phyloP scores from a whole-genome alignment of 2,329 filamentous ascomycete species.

The Penicillium sp. region DNA sequence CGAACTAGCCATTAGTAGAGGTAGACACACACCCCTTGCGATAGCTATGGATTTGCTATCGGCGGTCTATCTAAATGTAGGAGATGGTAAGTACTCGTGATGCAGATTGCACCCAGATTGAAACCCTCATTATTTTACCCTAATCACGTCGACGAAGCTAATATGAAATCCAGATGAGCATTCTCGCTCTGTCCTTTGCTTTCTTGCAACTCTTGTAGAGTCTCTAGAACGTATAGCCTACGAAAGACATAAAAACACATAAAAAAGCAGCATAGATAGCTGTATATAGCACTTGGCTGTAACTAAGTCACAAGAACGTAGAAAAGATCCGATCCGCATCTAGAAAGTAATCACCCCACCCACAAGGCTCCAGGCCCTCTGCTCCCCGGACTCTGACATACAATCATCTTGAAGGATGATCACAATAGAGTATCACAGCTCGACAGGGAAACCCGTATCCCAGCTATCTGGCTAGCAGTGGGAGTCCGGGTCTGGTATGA shows the following conservation, averaged over 20 bases:
- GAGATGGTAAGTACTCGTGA: no score
- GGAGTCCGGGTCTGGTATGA: conserved; percentile 24
- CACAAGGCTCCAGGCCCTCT: conserved; percentile 14
- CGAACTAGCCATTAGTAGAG: no score
- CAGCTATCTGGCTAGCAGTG: conserved; percentile 22
- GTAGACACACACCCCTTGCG: no score
- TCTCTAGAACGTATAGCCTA: no score
- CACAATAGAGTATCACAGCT: conserved; percentile 3
- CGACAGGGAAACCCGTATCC: not conserved
- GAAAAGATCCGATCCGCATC: conserved; percentile 8
- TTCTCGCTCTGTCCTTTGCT: no score
- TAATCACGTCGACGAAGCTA: no score
- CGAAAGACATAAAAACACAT: not conserved
- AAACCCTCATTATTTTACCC: no score
- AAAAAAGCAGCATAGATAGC: conserved; percentile 7
- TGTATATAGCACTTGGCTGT: conserved; percentile 6
- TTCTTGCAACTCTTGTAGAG: no score
- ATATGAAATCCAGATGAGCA: no score
- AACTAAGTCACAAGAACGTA: conserved; percentile 13
- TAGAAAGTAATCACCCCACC: conserved; percentile 11
- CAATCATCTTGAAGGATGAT: conserved; percentile 9
- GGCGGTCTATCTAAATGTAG: no score
- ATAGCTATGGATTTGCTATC: no score
- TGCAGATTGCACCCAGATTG: no score
- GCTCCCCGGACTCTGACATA: conserved; percentile 3